A percentile compares a stretch with the other conserved stretches of the same genome.
These are phyloP conservation scores for Styphnolobium japonicum DNA, from an alignment of 306 rosid genomes.

Conservation along the genomic window DNA sequence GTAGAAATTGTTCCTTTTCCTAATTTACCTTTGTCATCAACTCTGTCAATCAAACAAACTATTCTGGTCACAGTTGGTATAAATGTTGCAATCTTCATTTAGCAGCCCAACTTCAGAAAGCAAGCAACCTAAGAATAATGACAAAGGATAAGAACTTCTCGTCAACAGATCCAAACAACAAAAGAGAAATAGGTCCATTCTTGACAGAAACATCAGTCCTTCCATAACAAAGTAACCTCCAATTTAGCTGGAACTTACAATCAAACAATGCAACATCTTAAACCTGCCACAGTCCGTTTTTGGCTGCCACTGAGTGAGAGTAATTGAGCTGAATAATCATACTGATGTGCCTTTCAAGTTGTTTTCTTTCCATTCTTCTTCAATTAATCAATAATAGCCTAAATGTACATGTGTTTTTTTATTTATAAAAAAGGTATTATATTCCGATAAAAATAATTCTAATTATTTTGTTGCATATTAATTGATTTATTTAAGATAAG, in stretches of 20 bases:
- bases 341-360: not conserved
- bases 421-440: no score
- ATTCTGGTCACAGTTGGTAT: not conserved
- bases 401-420: no score
- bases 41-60: conserved; percentile 14
- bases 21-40: conserved; percentile 7
- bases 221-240: conserved; percentile 26
- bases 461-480: no score
- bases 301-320: conserved; percentile 12
- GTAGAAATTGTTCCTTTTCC: not conserved
- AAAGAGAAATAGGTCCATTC: conserved; percentile 18
- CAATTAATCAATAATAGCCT: no score
- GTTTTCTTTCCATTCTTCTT: not conserved
- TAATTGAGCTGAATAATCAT: conserved; percentile 12
- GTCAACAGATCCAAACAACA: conserved; percentile 28
- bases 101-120: conserved; percentile 24
- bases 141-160: conserved; percentile 15
- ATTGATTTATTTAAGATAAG: no score
- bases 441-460: no score
- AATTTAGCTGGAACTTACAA: conserved; percentile 34
- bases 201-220: conserved; percentile 26
- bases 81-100: conserved; percentile 1
- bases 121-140: conserved; percentile 31
- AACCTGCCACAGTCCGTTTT: conserved; percentile 2
- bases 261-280: conserved; percentile 17